Conservation (phyloP, 2,329 filamentous ascomycete genomes). For the Pestalotiopsis sp. region DNA sequence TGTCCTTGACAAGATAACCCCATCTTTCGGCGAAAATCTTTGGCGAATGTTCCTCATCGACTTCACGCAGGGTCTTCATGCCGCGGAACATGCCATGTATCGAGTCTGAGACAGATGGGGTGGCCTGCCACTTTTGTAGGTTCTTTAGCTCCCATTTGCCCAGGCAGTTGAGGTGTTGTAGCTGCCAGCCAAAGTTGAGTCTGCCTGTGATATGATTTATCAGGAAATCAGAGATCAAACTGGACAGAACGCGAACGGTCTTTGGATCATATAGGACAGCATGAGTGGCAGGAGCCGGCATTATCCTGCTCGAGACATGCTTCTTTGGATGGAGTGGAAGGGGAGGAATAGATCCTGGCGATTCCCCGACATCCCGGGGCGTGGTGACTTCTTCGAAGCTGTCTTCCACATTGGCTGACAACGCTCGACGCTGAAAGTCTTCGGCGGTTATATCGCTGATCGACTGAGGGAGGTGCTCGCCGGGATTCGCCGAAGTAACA, state of each 20-base stretch:
- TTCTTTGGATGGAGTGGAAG: constrained; percentile 52
- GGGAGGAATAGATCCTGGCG: constrained; percentile 43
- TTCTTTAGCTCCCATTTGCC: constrained; percentile 99
- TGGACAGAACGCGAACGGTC: constrained; percentile 75
- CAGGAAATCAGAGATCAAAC: constrained; percentile 83
- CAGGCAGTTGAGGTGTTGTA: constrained; percentile 83
- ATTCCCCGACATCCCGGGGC: constrained; percentile 49
- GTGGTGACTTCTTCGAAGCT: constrained; percentile 45
- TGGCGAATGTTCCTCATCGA: constrained; percentile 82
- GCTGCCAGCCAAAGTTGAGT: constrained; percentile 85
- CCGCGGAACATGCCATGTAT: constrained; percentile 83
- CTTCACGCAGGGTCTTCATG: constrained; percentile 91
- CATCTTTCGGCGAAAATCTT: constrained; percentile 58
- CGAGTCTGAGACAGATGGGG: constrained; percentile 74
- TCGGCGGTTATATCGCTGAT: constrained; percentile 42
- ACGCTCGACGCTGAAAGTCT: constrained; percentile 36
- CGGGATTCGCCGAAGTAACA: constrained; percentile 35
- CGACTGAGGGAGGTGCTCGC: constrained; percentile 35
- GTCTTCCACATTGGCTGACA: constrained; percentile 25
- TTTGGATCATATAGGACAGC: constrained; percentile 80
- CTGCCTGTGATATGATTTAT: constrained; percentile 73
- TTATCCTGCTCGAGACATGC: constrained; percentile 68
- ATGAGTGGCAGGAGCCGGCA: constrained; percentile 79
- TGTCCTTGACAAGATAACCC: constrained; percentile 68
- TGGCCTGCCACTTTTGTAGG: constrained; percentile 84